Percentiles rank a stretch among this genome's conserved stretches.
These are phyloP conservation scores for Petunia secreta DNA, from an alignment of 257 asterid species.

Conservation along the genomic window DNA sequence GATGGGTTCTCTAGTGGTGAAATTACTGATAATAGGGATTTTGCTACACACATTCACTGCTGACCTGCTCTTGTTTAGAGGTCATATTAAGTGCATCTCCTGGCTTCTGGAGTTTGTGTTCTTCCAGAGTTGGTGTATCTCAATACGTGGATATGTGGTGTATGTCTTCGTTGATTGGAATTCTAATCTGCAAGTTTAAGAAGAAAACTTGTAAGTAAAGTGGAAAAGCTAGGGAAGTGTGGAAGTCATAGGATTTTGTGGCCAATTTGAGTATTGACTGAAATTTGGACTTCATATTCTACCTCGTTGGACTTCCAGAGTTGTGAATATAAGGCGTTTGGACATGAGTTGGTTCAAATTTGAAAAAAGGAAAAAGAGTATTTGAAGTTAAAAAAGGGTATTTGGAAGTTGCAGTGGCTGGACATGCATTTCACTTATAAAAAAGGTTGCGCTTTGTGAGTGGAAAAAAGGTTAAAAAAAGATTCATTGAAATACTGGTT, in stretches of 20 bases:
- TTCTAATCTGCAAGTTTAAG: neutral
- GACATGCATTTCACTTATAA: no score
- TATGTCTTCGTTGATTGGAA: neutral
- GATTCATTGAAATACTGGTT: no score
- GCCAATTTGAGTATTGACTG: neutral
- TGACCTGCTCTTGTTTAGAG: neutral
- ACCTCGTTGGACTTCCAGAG: neutral
- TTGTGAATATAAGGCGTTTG: neutral
- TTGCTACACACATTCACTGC: neutral
- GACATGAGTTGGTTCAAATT: no score
- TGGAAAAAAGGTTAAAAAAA: no score
- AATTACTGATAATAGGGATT: neutral
- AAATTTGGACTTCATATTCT: neutral
- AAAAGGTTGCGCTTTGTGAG: no score
- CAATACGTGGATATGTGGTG: neutral
- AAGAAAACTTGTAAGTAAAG: neutral
- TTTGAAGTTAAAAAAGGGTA: no score
- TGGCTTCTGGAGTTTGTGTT: neutral
- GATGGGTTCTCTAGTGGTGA: conserved; percentile 9
- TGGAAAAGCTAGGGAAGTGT: neutral
- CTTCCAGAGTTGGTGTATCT: no score
- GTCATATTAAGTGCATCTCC: neutral
- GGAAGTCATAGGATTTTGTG: neutral
- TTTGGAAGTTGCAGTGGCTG: no score
- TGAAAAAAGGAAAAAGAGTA: no score